Conservation (phyloP, 2,329 filamentous ascomycete species). For the Nigrograna mackinnonii region DNA sequence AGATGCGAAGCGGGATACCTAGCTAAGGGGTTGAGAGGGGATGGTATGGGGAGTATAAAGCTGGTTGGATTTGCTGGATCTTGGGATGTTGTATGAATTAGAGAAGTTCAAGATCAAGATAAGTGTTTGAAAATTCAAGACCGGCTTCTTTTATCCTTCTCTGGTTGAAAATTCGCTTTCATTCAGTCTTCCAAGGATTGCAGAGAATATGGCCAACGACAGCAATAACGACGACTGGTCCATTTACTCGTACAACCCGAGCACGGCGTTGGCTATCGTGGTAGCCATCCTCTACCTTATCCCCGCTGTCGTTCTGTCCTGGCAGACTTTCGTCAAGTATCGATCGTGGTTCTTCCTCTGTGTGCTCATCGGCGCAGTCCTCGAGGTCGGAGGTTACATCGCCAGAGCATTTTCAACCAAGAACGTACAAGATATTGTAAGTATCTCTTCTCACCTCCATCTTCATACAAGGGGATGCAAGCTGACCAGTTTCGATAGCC, state of each 20-base stretch:
- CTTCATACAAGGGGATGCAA: neutral
- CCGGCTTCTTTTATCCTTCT: too few species aligned
- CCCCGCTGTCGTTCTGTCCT: conserved; percentile 42
- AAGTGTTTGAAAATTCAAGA: too few species aligned
- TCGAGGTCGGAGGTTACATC: conserved; percentile 40
- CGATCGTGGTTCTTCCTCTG: conserved; percentile 49
- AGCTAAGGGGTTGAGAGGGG: too few species aligned
- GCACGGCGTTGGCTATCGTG: conserved; percentile 37
- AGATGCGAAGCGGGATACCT: too few species aligned
- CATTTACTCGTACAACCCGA: neutral
- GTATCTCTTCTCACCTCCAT: conserved; percentile 4
- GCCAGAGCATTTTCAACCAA: conserved; percentile 43
- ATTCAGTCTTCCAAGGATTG: too few species aligned
- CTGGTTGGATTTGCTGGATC: too few species aligned
- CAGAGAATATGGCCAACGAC: too few species aligned
- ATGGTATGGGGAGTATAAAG: too few species aligned
- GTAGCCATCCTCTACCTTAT: conserved; percentile 42
- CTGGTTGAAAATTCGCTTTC: too few species aligned
- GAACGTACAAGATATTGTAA: conserved; percentile 38
- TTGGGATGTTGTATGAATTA: too few species aligned
- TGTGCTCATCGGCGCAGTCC: conserved; percentile 45
- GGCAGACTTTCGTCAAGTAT: conserved; percentile 48
- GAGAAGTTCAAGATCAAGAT: too few species aligned
- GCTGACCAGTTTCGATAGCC: conserved; percentile 16
- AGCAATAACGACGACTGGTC: neutral